Conservation (phyloP, 1,139 yeast genomes). For the Candida glucosophila region DNA sequence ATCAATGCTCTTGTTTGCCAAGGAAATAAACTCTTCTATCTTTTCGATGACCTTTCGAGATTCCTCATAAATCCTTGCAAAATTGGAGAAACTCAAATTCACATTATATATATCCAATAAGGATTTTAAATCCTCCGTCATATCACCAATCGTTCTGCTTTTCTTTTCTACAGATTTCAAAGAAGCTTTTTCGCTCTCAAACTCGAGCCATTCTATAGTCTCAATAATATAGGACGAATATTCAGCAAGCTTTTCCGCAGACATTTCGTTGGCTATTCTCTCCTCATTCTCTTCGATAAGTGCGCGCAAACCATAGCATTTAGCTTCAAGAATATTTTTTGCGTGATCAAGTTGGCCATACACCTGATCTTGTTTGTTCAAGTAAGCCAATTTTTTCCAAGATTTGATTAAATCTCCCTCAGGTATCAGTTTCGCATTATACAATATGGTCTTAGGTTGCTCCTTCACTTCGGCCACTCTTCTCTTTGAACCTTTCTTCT, state of each 20-base stretch:
- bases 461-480: conserved; percentile 12
- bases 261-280: conserved; percentile 22
- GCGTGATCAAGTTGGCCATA: conserved; percentile 39
- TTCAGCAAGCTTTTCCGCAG: conserved; percentile 22
- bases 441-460: too few relatives aligned
- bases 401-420: conserved; percentile 27
- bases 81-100: conserved; percentile 26
- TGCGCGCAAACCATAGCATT: conserved; percentile 49
- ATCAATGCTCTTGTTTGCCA: conserved; percentile 35
- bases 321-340: conserved; percentile 49
- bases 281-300: conserved; percentile 42
- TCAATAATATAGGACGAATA: conserved; percentile 29
- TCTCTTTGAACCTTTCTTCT: conserved; percentile 7
- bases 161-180: conserved; percentile 29
- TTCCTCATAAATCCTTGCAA: conserved; percentile 32
- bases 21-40: conserved; percentile 37
- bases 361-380: conserved; percentile 37
- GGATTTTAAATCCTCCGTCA: conserved; percentile 15
- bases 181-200: conserved; percentile 53
- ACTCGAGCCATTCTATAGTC: conserved; percentile 72
- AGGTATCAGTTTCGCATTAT: conserved; percentile 33
- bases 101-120: conserved; percentile 17
- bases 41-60: conserved; percentile 30
- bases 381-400: conserved; percentile 18
- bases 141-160: conserved; percentile 18